Evolutionary conservation across 352 stramenopile species (phyloP), one percentile per base, ranked within the genome.

Genomic region (Pythium folliculosum): DNA sequence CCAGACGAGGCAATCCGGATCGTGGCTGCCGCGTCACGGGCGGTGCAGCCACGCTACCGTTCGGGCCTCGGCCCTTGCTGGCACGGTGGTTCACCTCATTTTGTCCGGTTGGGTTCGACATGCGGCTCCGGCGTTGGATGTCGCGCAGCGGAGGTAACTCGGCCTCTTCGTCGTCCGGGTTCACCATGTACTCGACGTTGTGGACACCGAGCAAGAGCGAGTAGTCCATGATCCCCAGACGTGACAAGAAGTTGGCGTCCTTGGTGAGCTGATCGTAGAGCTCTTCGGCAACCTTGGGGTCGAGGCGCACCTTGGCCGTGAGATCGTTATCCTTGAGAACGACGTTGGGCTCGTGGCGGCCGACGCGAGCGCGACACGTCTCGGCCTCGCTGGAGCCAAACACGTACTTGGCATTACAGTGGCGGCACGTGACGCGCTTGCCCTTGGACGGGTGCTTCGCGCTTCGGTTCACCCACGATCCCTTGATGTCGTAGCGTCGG

Each of bases 181-280:
- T 92, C 58, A 96, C 88, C 73, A 90, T 86, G 71, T 96, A 96
- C 70, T 94, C 86, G 13, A 92, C 82, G 44, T 95, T 93, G 69
- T 97, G 91, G 25, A 97, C 89, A 49, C 89, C 89, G 9, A 97
- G 77, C 48, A 97, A 57, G 37, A 97, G 69, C 49, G 86, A 96
- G 73, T 97, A 97, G 65, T 97, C 91, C 90, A 97, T 97, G 67
- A 97, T 95, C 35, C 88, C 86, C 22, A 95, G 71, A 0, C 85
- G 77, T 2, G 81, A 89, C 12, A 97, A 60, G 58, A 97, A 97
- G 53, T 91, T 84, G 13, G 89, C 85, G 53, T 97, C 91, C 68
- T 91, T 92, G 17, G 86, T 75, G 13, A 97, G 59, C 59, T 97
- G 87, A 50, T 91, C 81, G 65, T 92, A 94, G 59, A 96, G 61